Evolutionary conservation across 495 filamentous ascomycete species (phyloP).

Genomic region (Penicillium psychrofluorescens): DNA sequence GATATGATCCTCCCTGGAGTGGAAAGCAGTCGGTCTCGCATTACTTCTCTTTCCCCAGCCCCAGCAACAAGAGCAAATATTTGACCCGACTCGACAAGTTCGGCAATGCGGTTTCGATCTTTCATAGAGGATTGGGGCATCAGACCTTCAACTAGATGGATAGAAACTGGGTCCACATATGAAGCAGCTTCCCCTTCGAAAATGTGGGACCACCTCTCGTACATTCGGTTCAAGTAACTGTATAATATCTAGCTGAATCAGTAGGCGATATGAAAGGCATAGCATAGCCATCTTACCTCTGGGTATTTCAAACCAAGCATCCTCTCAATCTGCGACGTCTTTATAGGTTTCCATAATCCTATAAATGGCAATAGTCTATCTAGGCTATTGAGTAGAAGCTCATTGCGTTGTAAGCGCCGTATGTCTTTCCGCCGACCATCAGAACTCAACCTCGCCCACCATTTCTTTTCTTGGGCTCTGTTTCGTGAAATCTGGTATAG

Average conservation of each 20-base stretch:
- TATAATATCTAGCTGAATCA: background rate
- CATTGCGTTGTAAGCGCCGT: constrained; percentile 1
- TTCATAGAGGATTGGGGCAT: too few species aligned
- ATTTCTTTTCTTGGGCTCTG: background rate
- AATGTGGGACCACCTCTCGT: background rate
- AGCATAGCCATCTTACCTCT: background rate
- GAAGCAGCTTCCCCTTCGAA: background rate
- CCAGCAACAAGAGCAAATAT: constrained; percentile 1
- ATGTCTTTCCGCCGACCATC: constrained; percentile 4
- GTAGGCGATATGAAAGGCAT: background rate
- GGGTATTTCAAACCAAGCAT: constrained; percentile 4
- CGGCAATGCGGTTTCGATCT: background rate
- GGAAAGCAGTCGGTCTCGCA: background rate
- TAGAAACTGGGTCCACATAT: background rate
- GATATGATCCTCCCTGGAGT: constrained; percentile 2
- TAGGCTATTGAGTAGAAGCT: background rate
- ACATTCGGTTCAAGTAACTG: constrained; percentile 1
- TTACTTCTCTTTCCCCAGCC: background rate
- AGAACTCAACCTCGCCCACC: constrained; percentile 3
- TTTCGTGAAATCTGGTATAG: constrained; percentile 6
- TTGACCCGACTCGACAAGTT: background rate
- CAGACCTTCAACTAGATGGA: background rate
- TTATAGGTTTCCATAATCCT: constrained; percentile 6
- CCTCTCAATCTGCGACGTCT: constrained; percentile 2
- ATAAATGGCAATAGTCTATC: constrained; percentile 7